Conservation (phyloP, 106 monocot genomes). For the Dioscorea zingiberensis region DNA sequence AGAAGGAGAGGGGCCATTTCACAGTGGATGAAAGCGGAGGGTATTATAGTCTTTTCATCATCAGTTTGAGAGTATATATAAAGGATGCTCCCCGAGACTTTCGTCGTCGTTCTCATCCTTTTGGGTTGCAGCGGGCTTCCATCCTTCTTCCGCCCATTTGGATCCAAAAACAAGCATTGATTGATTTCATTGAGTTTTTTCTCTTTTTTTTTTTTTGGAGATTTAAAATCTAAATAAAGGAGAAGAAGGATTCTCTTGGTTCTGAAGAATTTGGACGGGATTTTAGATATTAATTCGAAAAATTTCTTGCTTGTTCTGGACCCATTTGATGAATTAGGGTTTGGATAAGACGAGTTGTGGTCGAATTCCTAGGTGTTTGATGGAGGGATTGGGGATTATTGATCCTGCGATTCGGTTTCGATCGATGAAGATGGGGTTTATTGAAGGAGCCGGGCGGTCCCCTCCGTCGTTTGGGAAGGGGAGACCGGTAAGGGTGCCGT, state of each 20-base stretch:
- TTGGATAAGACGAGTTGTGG: background rate
- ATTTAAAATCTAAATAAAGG: background rate
- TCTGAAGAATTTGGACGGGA: too few species aligned
- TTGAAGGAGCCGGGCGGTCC: background rate
- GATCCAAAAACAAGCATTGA: background rate
- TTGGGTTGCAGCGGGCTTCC: background rate
- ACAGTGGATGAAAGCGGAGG: too few species aligned
- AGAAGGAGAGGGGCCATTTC: too few species aligned
- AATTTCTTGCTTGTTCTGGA: too few species aligned
- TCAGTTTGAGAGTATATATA: background rate
- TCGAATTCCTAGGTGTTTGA: background rate
- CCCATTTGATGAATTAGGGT: background rate
- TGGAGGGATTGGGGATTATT: slow-evolving; percentile 1
- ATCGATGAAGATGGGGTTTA: background rate
- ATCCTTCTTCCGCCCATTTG: slow-evolving; percentile 4
- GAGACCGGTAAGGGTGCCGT: slow-evolving; percentile 10
- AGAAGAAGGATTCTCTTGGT: too few species aligned
- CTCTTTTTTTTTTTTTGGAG: background rate
- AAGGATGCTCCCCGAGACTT: background rate
- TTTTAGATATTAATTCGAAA: too few species aligned
- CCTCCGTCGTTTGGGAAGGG: too few species aligned
- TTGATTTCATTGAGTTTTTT: background rate
- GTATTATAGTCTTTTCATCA: too few species aligned
- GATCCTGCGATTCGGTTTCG: background rate
- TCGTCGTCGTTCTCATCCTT: slow-evolving; percentile 1